Percentiles rank a stretch among this genome's conserved stretches.
These are phyloP conservation scores for Cornus kousa DNA, from an alignment of 148 eudicot genomes.

Conservation along the genomic window DNA sequence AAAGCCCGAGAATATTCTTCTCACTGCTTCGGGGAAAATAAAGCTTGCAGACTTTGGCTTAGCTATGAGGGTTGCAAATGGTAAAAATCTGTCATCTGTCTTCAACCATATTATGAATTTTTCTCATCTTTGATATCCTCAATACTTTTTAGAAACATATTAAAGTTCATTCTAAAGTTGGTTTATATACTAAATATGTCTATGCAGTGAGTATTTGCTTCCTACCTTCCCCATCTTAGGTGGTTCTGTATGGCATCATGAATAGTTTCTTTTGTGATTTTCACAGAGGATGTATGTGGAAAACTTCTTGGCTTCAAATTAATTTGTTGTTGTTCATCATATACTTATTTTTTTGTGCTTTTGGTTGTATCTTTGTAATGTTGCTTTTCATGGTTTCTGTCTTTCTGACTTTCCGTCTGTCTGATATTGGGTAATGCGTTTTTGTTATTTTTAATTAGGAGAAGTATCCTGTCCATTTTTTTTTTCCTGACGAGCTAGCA, in stretches of 20 bases:
- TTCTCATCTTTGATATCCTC: constrained; percentile 1
- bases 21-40: constrained; percentile 61
- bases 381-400: not conserved
- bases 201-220: not conserved
- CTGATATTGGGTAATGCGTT: not conserved
- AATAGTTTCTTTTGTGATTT: not conserved
- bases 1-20: constrained; percentile 84
- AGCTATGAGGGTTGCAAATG: constrained; percentile 76
- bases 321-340: not conserved
- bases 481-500: not conserved
- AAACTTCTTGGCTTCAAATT: not conserved
- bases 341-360: not conserved
- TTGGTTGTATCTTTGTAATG: not conserved
- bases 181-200: not conserved
- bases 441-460: not conserved
- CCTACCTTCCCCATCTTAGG: not conserved
- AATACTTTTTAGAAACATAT: not conserved
- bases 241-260: not conserved
- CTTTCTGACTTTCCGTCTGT: too few relatives aligned
- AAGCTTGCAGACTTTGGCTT: constrained; percentile 93
- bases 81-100: constrained; percentile 29
- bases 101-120: not conserved
- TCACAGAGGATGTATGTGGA: not conserved
- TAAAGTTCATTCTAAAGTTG: not conserved
- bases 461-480: not conserved